Base-by-base conservation (phyloP, 2,329 filamentous ascomycete genomes). In the Furcasterigmium sp. region DNA sequence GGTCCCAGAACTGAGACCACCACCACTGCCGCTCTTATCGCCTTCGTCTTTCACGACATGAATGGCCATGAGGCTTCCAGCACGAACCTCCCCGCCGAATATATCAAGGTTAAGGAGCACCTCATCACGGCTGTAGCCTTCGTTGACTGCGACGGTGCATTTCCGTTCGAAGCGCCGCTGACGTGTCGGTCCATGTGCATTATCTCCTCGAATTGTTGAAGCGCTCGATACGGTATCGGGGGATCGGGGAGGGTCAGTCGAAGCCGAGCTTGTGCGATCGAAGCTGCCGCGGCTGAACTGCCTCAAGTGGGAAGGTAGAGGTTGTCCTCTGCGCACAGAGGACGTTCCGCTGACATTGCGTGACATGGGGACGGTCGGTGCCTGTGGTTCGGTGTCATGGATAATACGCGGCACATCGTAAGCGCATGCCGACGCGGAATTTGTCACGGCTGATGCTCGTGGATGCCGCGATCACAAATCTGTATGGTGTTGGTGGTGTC, bases 61-160 rank as follows among this genome's bases (percentile, higher is more conserved):
- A 43, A 94, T 83, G 53, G 88, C 84, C 64, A 93, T 81, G 43
- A 94, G 68, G 48, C 78, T 77, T 20, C 85, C 87, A 1, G 80
- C 70, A 44, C 76, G 75, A 49, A 88, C 72, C 37, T 78, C 74
- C 36, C 74, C 70, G 42, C 80, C 77, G 46, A 91, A 79, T 14
- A 83, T 73, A 44, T 87, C 82, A 45, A 84, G 73, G 58, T 91
- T 93, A 56, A 94, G 75, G 18, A 93, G 72, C 36, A 93, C 82
- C 53, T 91, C 87, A 55, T 94, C 87, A 45, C 76, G 78, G 8
- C 84, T 82, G 55, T 90, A 85, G 34, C 77, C 80, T 51, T 94
- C 87, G 59, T 91, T 86, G 52, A 82, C 72, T 8, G 72, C 72
- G 43, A 81, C 70, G 35, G 66, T 73, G 52, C 75, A 80, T 49